Conservation (phyloP, 202 grass and related monocot species). For the Zizania palustris region DNA sequence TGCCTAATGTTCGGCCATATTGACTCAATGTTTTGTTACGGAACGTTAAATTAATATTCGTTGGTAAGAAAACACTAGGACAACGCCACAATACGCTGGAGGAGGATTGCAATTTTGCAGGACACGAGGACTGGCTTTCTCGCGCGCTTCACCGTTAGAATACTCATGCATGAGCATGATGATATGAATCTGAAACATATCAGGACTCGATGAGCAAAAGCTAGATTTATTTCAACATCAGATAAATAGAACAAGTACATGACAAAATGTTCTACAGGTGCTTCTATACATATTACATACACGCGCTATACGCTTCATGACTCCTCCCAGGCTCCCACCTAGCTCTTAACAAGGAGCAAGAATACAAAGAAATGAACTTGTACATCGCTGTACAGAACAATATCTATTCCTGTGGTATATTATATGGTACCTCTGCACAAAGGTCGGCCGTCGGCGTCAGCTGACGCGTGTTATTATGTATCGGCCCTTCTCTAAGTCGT, state of each 20-base stretch:
- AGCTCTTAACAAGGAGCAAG: conserved; percentile 40
- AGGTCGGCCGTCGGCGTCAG: conserved; percentile 37
- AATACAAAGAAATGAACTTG: conserved; percentile 54
- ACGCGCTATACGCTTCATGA: conserved; percentile 29
- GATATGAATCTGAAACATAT: background rate
- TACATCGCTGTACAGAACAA: conserved; percentile 48
- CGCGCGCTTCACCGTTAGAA: background rate
- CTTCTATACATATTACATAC: conserved; percentile 36
- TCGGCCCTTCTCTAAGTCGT: conserved; percentile 89
- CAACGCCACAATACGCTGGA: no score
- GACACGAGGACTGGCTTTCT: background rate
- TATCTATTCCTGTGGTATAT: conserved; percentile 45
- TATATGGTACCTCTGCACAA: conserved; percentile 43
- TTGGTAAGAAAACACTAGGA: no score
- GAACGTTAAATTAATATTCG: no score
- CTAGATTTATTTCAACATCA: conserved; percentile 24
- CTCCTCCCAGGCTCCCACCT: conserved; percentile 23
- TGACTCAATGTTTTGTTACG: no score
- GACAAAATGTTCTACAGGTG: conserved; percentile 38
- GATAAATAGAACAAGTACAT: conserved; percentile 36
- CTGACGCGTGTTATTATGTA: conserved; percentile 79
- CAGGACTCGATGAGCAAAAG: conserved; percentile 6
- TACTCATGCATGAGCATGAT: background rate
- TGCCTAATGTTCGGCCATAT: no score
- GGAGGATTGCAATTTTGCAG: no score